Base-by-base conservation (phyloP, 768 basidiomycete genomes). In the Phanerochaete sordida region DNA sequence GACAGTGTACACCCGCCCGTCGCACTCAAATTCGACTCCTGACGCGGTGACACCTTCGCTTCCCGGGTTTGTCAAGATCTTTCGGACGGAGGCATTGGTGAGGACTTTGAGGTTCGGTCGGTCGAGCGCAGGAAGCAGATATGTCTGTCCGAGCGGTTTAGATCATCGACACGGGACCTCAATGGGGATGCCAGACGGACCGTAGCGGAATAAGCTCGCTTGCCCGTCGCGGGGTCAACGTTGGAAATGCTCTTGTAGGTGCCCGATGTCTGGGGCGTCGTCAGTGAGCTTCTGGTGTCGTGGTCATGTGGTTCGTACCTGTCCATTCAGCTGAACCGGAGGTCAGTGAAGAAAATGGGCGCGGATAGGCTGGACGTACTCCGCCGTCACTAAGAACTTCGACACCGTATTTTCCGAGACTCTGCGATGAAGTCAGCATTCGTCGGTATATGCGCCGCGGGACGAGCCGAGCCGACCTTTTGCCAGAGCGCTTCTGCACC, bases 11-110 rank as follows among this genome's bases (percentile, higher is more conserved):
- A 26, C 19, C 8, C 33, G 27, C 11, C 56, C 56, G n/a, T 26
- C 56, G 24, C 57, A 26, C 16, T 33, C 39, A 39, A 61, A 61
- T 26, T 57, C 60, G 7, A 61, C 60, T 2, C 56, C 55, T 2
- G 28, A 28, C 3, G 56, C 60, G 15, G 33, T 21, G 11, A 53
- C 28, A 21, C 11, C 15, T 28, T 23, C 51, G 12, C 15, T n/a
- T 31, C 15, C 3, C 51, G 5, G 5, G 3, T 28, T 23, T 7
- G 31, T 31, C 13, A 53, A 19, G 6, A 53, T 35, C 21, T 35
- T 28, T 9, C n/a, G 51, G 21, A 53, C 51, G 30, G 8, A 31
- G 9, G 51, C 51, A 23, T 15, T 23, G 33, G 33, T 35, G 31
- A 53, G 51, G 3, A 53, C 51, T 23, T 28, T 53, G 27, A 53